phyloP scores from a whole-genome alignment of 2,329 filamentous ascomycete genomes.

The Talaromyces sp. region DNA sequence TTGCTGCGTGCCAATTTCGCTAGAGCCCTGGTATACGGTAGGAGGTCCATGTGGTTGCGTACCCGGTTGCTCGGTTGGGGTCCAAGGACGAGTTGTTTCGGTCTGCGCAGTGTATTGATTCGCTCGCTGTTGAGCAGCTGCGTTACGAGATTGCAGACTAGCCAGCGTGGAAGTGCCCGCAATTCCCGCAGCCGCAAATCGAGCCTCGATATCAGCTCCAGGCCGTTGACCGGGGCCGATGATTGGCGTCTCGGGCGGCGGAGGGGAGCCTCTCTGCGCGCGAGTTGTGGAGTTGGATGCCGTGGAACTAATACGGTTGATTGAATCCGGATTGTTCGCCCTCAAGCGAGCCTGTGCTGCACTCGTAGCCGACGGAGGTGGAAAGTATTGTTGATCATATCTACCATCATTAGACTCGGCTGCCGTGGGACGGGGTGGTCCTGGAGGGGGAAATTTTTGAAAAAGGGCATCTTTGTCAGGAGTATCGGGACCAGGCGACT shows the following conservation, averaged over 20 bases:
- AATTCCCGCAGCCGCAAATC: slow-evolving; percentile 87
- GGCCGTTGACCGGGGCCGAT: slow-evolving; percentile 67
- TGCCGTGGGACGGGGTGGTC: slow-evolving; percentile 24
- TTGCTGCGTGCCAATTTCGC: slow-evolving; percentile 54
- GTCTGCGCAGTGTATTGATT: slow-evolving; percentile 67
- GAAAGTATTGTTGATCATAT: slow-evolving; percentile 61
- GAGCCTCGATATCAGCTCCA: slow-evolving; percentile 79
- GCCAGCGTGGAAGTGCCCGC: slow-evolving; percentile 79
- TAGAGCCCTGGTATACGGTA: slow-evolving; percentile 83
- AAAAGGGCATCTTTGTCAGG: slow-evolving; percentile 77
- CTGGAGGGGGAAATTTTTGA: slow-evolving; percentile 56
- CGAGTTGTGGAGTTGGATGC: slow-evolving; percentile 91
- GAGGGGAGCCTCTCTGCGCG: slow-evolving; percentile 86
- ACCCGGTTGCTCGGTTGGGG: slow-evolving; percentile 85
- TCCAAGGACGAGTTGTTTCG: slow-evolving; percentile 69
- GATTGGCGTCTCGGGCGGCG: slow-evolving; percentile 87
- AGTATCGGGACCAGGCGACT: slow-evolving; percentile 72
- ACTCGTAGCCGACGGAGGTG: slow-evolving; percentile 43
- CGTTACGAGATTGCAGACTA: slow-evolving; percentile 69
- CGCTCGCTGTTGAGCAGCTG: slow-evolving; percentile 74
- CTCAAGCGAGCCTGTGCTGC: slow-evolving; percentile 39
- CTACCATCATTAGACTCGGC: slow-evolving; percentile 45
- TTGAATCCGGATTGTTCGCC: slow-evolving; percentile 51
- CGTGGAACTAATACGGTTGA: slow-evolving; percentile 69
- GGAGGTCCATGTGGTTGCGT: slow-evolving; percentile 84